Conservation (phyloP, 2,329 filamentous ascomycete genomes). For the Gnomoniopsis sp. region DNA sequence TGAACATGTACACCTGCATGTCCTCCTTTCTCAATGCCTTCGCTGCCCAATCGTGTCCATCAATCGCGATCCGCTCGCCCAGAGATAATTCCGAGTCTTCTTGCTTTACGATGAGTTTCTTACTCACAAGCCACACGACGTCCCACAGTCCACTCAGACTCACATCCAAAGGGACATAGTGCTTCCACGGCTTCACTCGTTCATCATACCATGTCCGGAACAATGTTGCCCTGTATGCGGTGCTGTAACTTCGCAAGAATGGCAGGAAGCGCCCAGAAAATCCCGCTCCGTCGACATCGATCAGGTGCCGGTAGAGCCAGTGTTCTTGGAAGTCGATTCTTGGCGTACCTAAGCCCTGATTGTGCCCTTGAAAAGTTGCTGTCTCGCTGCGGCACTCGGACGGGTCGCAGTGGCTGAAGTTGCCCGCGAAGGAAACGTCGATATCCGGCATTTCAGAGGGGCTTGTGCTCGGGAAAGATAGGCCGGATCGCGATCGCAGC, state of each 20-base stretch:
- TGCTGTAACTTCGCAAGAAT: slow-evolving; percentile 47
- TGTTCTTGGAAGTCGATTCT: slow-evolving; percentile 32
- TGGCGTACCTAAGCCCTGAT: slow-evolving; percentile 20
- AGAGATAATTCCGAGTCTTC: slow-evolving; percentile 19
- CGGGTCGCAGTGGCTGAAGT: slow-evolving; percentile 30
- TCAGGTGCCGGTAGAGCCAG: slow-evolving; percentile 49
- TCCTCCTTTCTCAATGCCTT: slow-evolving; percentile 53
- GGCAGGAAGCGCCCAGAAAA: slow-evolving; percentile 47
- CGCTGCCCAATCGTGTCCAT: slow-evolving; percentile 52
- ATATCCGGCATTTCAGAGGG: slow-evolving; percentile 10
- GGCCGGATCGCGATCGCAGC: background rate
- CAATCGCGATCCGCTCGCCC: slow-evolving; percentile 48
- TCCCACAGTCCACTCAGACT: slow-evolving; percentile 27
- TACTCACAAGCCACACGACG: slow-evolving; percentile 27
- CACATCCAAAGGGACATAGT: slow-evolving; percentile 61
- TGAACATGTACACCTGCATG: slow-evolving; percentile 56
- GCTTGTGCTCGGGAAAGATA: background rate
- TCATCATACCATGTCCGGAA: slow-evolving; percentile 65
- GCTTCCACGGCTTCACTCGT: slow-evolving; percentile 57
- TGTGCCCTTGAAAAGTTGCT: slow-evolving; percentile 29
- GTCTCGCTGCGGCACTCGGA: slow-evolving; percentile 30
- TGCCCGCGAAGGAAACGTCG: slow-evolving; percentile 38
- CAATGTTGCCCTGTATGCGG: slow-evolving; percentile 57
- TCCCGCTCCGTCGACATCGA: slow-evolving; percentile 56
- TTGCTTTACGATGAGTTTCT: slow-evolving; percentile 10